These are phyloP conservation scores for Aureobasidium leucospermi DNA, from an alignment of 2,329 filamentous ascomycete species.

Conservation along the genomic window DNA sequence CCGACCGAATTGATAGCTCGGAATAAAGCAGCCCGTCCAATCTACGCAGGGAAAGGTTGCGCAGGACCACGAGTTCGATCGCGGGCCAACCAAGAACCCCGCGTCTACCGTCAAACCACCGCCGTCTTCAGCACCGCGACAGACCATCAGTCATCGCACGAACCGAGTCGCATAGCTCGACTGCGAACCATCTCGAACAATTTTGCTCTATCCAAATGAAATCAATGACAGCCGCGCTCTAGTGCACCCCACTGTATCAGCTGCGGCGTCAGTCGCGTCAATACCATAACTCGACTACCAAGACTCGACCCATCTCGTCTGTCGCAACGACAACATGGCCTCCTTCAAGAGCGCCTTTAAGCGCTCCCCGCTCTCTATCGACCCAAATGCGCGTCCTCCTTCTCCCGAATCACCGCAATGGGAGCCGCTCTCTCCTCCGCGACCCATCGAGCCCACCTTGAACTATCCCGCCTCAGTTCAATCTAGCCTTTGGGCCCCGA, in stretches of 20 bases:
- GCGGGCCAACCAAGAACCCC: not conserved
- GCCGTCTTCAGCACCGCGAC: not conserved
- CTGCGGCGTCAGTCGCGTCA: not conserved
- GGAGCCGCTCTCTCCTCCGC: conserved; percentile 28
- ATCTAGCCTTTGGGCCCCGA: not conserved
- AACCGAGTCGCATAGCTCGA: not conserved
- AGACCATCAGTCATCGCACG: not conserved
- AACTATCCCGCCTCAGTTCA: conserved; percentile 24
- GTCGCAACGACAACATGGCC: conserved; percentile 15
- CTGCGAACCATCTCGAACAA: not conserved
- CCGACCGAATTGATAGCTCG: not conserved
- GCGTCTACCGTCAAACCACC: not conserved
- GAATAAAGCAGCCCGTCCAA: not conserved
- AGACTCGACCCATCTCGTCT: not conserved
- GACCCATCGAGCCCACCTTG: conserved; percentile 27
- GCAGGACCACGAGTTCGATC: not conserved
- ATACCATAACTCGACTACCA: not conserved
- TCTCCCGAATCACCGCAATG: conserved; percentile 26
- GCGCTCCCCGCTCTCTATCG: conserved; percentile 13
- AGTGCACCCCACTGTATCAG: not conserved
- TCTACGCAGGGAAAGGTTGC: not conserved
- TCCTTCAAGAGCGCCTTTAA: conserved; percentile 23
- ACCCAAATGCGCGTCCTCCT: conserved; percentile 21
- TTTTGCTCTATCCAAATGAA: not conserved
- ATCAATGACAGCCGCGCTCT: not conserved